Conservation (phyloP, 2,329 filamentous ascomycete genomes). For the Pestalotiopsis sp. region DNA sequence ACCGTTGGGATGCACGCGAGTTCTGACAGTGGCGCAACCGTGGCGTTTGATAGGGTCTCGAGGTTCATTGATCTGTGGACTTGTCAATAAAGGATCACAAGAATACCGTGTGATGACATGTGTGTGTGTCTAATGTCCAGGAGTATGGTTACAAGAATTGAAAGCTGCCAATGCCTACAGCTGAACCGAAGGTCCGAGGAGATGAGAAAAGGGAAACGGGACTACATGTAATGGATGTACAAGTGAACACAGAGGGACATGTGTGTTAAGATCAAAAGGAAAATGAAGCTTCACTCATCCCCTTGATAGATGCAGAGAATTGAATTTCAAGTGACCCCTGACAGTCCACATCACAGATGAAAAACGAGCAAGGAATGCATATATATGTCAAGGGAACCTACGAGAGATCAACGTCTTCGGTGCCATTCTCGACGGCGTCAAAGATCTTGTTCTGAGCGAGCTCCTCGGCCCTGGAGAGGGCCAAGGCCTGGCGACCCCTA, state of each 20-base stretch:
- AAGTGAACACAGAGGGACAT: not conserved
- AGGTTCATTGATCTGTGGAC: conserved; percentile 47
- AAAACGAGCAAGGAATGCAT: not conserved
- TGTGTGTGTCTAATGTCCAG: not conserved
- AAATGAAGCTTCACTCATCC: not conserved
- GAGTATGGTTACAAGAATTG: not conserved
- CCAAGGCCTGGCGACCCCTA: conserved; percentile 23
- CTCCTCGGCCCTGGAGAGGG: conserved; percentile 44
- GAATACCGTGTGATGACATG: conserved; percentile 2
- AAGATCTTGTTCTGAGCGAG: conserved; percentile 50
- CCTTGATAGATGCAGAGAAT: too few species aligned
- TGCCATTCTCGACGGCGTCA: conserved; percentile 58
- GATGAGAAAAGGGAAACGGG: not conserved
- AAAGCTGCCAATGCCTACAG: not conserved
- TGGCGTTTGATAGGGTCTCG: conserved; percentile 56
- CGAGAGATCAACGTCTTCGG: conserved; percentile 65
- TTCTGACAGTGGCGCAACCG: conserved; percentile 58
- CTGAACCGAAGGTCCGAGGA: not conserved
- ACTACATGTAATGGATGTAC: not conserved
- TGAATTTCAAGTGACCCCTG: not conserved
- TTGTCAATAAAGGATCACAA: not conserved
- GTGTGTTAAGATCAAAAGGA: not conserved
- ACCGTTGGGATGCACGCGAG: conserved; percentile 59
- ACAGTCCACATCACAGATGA: not conserved
- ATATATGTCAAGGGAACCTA: conserved; percentile 39